Evolutionary conservation across 257 asterid species (phyloP).

Genomic region (Misopates orontium): DNA sequence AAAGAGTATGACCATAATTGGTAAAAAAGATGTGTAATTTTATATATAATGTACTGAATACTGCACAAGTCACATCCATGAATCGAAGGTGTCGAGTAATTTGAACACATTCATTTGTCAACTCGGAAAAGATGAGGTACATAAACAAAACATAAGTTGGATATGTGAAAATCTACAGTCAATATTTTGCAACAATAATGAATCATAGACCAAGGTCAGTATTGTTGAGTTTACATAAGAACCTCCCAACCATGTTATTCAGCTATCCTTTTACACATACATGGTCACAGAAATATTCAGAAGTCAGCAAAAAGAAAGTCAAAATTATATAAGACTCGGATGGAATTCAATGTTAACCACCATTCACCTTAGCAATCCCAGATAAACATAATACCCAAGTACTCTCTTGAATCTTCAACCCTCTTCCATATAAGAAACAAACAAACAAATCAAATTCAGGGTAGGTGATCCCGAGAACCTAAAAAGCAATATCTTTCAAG

Average conservation of each 20-base stretch:
- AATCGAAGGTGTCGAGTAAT: not conserved
- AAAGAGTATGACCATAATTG: not conserved
- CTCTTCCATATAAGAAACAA: conserved; percentile 7
- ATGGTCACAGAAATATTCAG: conserved; percentile 4
- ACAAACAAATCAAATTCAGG: not conserved
- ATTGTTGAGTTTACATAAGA: conserved; percentile 1
- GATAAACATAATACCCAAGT: not conserved
- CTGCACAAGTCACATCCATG: not conserved
- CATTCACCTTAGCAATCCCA: not conserved
- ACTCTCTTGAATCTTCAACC: conserved; percentile 6
- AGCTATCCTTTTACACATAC: conserved; percentile 1
- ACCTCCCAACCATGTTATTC: conserved; percentile 1
- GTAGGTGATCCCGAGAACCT: not conserved
- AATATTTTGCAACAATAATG: conserved; percentile 10
- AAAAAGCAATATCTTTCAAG: not conserved
- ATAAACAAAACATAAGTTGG: not conserved
- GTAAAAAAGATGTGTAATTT: conserved; percentile 3
- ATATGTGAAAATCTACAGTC: not conserved
- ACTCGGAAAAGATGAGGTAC: conserved; percentile 8
- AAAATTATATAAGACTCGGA: not conserved
- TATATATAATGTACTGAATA: conserved; percentile 14
- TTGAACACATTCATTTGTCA: not conserved
- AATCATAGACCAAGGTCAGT: not conserved
- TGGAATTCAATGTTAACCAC: not conserved
- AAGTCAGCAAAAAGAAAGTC: not conserved